Base-by-base conservation (phyloP, 768 basidiomycete genomes). In the Kwoniella sp. region DNA sequence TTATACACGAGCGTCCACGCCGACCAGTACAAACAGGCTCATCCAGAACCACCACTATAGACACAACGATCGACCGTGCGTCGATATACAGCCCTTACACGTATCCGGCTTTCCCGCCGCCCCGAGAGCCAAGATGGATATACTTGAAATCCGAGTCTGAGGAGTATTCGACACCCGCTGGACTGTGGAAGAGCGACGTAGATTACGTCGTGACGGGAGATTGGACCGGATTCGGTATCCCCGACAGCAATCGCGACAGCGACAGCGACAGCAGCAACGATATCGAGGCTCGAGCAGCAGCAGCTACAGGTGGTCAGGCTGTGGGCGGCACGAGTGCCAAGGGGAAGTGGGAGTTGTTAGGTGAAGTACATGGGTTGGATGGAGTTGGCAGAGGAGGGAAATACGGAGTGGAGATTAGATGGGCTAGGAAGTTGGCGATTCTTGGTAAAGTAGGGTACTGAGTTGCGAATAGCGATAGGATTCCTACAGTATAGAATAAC, bases 121-220 rank as follows among this genome's bases (percentile, higher is more conserved):
- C 58, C 9, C 29, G 15, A 4, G 15, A 37, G 29, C 67, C 64
- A 21, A 1, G 71, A 29, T 91, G 90, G 88, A 82, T 80, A 37
- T 95, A 93, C 81, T 86, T 91, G 80, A 95, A 92, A 82, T 88
- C 90, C 0, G 93, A 96, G 78, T 63, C 65, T 44, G 62, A 61
- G 25, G 46, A n/a, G 0, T 49, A 64, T 19, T 37, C 53, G 1
- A 70, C 68, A 1, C 65, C 74, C 4, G 7, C 33, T 13, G 69
- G 69, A 12, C 55, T 69, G 19, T 65, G 60, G 56, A 17, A 59
- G 27, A 52, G 24, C 10, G 64, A 65, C 8, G 61, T 64, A 44
- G 70, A 76, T 48, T 71, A 69, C 58, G 67, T 69, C n/a, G 68
- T 76, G 13, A 65, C 64, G 2, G 72, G 71, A 21, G 54, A 65